phyloP scores from a whole-genome alignment of 2,329 filamentous ascomycete species.

The Alternaria sp. region DNA sequence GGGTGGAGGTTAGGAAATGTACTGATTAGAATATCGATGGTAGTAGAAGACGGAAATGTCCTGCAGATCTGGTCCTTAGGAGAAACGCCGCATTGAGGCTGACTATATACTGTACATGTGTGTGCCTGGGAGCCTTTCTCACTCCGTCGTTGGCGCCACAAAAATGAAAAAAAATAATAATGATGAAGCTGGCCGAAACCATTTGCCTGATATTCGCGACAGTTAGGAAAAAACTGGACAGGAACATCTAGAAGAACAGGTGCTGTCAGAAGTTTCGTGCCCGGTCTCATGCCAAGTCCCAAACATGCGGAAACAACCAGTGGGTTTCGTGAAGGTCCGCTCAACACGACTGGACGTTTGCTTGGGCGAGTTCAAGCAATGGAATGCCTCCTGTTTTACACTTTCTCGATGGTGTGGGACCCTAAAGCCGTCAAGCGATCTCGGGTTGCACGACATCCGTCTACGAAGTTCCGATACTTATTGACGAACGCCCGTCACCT shows the following conservation, averaged over 20 bases:
- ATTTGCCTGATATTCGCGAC: constrained; percentile 11
- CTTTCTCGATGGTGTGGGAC: constrained; percentile 7
- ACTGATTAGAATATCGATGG: constrained; percentile 1
- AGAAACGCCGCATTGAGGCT: neutral
- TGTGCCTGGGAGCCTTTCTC: constrained; percentile 13
- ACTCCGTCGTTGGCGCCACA: neutral
- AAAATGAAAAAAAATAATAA: neutral
- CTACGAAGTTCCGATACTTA: neutral
- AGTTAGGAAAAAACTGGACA: neutral
- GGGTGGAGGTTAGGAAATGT: constrained; percentile 3
- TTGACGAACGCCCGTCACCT: constrained; percentile 1
- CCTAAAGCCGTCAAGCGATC: neutral
- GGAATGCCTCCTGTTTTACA: constrained; percentile 4
- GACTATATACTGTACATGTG: constrained; percentile 6
- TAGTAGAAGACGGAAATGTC: constrained; percentile 11
- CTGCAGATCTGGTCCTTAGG: constrained; percentile 14
- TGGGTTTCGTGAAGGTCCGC: neutral
- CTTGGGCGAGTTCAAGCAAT: constrained; percentile 3
- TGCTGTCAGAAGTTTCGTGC: constrained; percentile 18
- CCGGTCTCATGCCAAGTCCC: constrained; percentile 25
- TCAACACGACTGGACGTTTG: neutral
- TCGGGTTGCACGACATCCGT: constrained; percentile 6
- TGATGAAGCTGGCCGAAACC: constrained; percentile 9
- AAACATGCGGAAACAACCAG: constrained; percentile 17
- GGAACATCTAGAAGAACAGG: neutral